These are phyloP conservation scores for Solanum pinnatisectum DNA, from an alignment of 257 asterid genomes.

Conservation along the genomic window DNA sequence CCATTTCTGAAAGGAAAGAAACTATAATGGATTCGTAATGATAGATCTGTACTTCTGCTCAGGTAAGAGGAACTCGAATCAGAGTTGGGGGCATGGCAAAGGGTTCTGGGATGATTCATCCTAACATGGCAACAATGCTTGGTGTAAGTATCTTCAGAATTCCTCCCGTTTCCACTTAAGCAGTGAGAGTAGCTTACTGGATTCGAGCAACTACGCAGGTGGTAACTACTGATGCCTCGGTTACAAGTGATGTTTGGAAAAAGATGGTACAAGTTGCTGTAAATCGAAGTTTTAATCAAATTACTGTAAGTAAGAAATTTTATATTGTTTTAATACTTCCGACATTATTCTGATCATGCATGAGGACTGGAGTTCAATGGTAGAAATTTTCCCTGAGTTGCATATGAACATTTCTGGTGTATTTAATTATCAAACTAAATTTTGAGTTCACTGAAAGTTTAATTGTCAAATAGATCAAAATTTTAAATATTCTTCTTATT, in stretches of 20 bases:
- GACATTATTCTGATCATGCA: not conserved
- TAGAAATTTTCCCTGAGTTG: not conserved
- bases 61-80: slow-evolving; percentile 67
- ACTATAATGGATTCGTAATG: not conserved
- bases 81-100: slow-evolving; percentile 95
- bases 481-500: not conserved
- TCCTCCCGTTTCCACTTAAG: not conserved
- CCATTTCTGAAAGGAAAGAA: not conserved
- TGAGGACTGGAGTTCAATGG: not conserved
- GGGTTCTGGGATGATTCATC: slow-evolving; percentile 99
- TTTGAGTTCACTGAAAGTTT: not conserved
- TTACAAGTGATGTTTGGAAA: slow-evolving; percentile 83
- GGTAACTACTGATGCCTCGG: slow-evolving; percentile 83
- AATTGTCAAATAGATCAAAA: not conserved
- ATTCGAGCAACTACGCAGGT: slow-evolving; percentile 40
- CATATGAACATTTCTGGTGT: not conserved
- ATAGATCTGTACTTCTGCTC: slow-evolving; percentile 3
- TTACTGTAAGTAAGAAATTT: slow-evolving; percentile 48
- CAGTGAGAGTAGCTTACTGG: not conserved
- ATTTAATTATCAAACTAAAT: not conserved
- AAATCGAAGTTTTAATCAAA: slow-evolving; percentile 89
- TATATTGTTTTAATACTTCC: not conserved
- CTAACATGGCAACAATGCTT: slow-evolving; percentile 99
- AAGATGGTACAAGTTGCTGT: slow-evolving; percentile 85
- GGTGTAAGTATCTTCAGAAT: slow-evolving; percentile 46